Percentiles rank a stretch among this genome's conserved stretches.
Evolutionary conservation across 2,329 filamentous ascomycete species (phyloP).

Genomic region (Aspergillus versicolor): DNA sequence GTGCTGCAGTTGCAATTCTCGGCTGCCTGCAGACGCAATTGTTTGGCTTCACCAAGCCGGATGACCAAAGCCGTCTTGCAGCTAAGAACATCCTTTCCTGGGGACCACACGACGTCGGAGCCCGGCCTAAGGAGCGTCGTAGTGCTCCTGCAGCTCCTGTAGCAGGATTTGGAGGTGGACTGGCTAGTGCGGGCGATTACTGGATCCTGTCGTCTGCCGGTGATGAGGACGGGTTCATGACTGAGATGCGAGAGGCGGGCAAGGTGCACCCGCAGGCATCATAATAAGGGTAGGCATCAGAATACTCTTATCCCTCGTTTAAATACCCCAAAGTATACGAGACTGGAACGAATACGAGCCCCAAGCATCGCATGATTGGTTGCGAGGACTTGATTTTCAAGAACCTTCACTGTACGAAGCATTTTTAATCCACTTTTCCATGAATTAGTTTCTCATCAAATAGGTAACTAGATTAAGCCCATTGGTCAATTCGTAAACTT

Average conservation of each 20-base stretch:
- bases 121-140: slow-evolving; percentile 35
- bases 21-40: slow-evolving; percentile 45
- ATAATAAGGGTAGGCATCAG: neutral
- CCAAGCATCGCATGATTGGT: neutral
- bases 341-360: neutral
- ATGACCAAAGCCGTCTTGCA: slow-evolving; percentile 37
- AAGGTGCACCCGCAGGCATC: slow-evolving; percentile 30
- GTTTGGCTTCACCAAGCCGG: slow-evolving; percentile 36
- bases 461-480: neutral
- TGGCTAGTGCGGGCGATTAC: slow-evolving; percentile 41
- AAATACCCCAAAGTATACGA: neutral
- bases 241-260: slow-evolving; percentile 43
- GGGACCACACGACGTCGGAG: slow-evolving; percentile 36
- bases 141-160: slow-evolving; percentile 33
- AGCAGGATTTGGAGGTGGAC: slow-evolving; percentile 36
- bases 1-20: slow-evolving; percentile 44
- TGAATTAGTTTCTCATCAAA: neutral
- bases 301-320: neutral
- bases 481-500: neutral
- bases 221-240: slow-evolving; percentile 44
- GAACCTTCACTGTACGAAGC: neutral
- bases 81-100: slow-evolving; percentile 37
- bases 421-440: neutral
- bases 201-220: slow-evolving; percentile 41
- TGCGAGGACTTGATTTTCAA: neutral